These are phyloP conservation scores for Microdochium bolleyi DNA, from an alignment of 2,329 filamentous ascomycete species.

Conservation along the genomic window DNA sequence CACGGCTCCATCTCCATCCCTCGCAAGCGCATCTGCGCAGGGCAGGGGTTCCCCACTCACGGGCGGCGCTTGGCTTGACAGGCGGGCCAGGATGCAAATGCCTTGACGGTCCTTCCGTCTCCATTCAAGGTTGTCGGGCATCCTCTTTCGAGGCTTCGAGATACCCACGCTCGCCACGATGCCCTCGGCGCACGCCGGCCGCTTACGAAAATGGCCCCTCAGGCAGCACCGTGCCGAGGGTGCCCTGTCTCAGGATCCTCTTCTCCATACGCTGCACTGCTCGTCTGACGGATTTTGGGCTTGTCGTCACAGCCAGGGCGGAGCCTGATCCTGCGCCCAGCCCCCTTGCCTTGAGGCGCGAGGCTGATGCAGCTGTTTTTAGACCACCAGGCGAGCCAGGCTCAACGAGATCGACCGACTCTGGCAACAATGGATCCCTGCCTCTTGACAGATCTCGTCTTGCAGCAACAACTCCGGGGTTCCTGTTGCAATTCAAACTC, in stretches of 20 bases:
- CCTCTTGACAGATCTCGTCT: too few species aligned
- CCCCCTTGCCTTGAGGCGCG: too few species aligned
- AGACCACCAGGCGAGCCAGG: neutral
- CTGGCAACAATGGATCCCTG: neutral
- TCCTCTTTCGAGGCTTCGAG: too few species aligned
- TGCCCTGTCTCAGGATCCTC: too few species aligned
- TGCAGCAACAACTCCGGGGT: too few species aligned
- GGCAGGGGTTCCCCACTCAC: neutral
- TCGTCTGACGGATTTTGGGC: neutral
- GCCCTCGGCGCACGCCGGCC: too few species aligned
- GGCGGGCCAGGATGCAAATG: neutral
- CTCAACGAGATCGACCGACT: neutral
- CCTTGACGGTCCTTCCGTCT: neutral
- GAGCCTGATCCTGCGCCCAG: too few species aligned
- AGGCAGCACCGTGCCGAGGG: too few species aligned
- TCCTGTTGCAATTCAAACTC: too few species aligned
- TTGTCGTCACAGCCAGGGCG: neutral
- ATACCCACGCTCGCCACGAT: too few species aligned
- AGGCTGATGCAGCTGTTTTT: neutral
- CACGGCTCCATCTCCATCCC: neutral
- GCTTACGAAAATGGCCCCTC: too few species aligned
- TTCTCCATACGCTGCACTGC: too few species aligned
- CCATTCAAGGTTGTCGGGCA: neutral
- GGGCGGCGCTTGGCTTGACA: neutral
- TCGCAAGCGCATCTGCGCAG: neutral